These are phyloP conservation scores for Begonia loranthoides DNA, from an alignment of 306 rosid genomes.

Conservation along the genomic window DNA sequence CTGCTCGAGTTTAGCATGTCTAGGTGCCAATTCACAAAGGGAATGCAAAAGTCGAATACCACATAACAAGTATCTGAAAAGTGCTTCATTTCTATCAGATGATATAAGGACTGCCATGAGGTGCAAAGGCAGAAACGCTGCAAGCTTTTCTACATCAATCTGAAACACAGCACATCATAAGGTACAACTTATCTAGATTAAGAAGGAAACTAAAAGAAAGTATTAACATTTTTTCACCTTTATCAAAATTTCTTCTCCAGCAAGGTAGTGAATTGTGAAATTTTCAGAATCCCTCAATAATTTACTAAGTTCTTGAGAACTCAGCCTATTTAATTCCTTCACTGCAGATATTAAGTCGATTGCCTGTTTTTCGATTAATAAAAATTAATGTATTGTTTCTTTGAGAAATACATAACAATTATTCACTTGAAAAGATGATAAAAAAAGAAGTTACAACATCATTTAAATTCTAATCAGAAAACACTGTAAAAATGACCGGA, in stretches of 20 bases:
- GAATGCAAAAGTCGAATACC: slow-evolving; percentile 82
- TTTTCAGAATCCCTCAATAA: slow-evolving; percentile 67
- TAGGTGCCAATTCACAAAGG: slow-evolving; percentile 79
- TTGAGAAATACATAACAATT: too few species aligned
- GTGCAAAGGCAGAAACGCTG: slow-evolving; percentile 66
- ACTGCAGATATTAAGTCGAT: slow-evolving; percentile 46
- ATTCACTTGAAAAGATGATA: slow-evolving; percentile 2
- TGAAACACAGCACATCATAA: slow-evolving; percentile 21
- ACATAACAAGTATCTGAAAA: slow-evolving; percentile 47
- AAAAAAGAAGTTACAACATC: neutral
- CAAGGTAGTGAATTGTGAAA: slow-evolving; percentile 42
- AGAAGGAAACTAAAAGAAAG: slow-evolving; percentile 1
- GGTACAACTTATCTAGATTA: slow-evolving; percentile 11
- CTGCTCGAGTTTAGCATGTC: slow-evolving; percentile 79
- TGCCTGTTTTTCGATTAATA: slow-evolving; percentile 40
- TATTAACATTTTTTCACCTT: slow-evolving; percentile 34
- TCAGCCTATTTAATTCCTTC: slow-evolving; percentile 54
- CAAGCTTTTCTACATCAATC: slow-evolving; percentile 87
- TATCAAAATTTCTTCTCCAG: slow-evolving; percentile 27
- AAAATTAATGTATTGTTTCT: slow-evolving; percentile 5
- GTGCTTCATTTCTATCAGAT: slow-evolving; percentile 41
- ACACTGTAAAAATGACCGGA: neutral
- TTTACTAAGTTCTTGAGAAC: slow-evolving; percentile 50
- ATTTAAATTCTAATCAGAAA: neutral
- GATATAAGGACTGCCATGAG: slow-evolving; percentile 51